phyloP scores from a whole-genome alignment of 495 filamentous ascomycete species.

The Tuber magnatum region DNA sequence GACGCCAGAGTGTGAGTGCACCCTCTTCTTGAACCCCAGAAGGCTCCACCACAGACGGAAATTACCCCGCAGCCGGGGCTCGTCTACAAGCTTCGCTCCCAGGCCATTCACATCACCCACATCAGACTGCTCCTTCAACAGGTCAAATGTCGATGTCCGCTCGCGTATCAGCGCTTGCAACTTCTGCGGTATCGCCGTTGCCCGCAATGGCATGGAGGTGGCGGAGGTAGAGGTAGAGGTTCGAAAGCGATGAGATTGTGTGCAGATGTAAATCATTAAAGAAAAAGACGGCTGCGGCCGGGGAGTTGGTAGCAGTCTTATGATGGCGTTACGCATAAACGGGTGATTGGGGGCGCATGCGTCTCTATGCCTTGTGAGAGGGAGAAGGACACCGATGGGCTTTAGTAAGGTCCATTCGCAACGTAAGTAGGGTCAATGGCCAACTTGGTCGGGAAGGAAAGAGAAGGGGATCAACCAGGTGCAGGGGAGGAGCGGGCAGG shows the following conservation, averaged over 20 bases:
- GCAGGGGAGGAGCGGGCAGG: not conserved
- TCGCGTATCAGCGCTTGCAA: not conserved
- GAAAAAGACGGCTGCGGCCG: constrained; percentile 11
- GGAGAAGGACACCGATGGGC: not conserved
- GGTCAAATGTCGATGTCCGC: constrained; percentile 16
- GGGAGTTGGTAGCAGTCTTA: constrained; percentile 17
- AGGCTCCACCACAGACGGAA: constrained; percentile 31
- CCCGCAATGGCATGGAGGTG: not conserved
- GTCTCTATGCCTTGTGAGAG: constrained; percentile 4
- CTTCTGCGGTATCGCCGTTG: not conserved
- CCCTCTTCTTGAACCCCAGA: constrained; percentile 25
- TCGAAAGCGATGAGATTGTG: constrained; percentile 13
- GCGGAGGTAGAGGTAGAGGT: not conserved
- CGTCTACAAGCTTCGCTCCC: constrained; percentile 29
- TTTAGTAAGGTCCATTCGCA: not conserved
- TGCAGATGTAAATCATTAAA: constrained; percentile 22
- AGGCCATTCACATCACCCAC: constrained; percentile 13
- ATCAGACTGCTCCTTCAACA: constrained; percentile 23
- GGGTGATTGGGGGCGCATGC: constrained; percentile 22
- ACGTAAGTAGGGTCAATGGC: not conserved
- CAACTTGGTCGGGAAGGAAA: not conserved
- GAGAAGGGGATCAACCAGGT: not conserved
- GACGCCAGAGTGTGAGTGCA: constrained; percentile 31
- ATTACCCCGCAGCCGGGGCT: constrained; percentile 14
- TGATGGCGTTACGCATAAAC: constrained; percentile 39